Evolutionary conservation across 179 eudicot genomes (phyloP), one percentile per base, ranked within the genome.

Genomic region (Pouteria campechiana): DNA sequence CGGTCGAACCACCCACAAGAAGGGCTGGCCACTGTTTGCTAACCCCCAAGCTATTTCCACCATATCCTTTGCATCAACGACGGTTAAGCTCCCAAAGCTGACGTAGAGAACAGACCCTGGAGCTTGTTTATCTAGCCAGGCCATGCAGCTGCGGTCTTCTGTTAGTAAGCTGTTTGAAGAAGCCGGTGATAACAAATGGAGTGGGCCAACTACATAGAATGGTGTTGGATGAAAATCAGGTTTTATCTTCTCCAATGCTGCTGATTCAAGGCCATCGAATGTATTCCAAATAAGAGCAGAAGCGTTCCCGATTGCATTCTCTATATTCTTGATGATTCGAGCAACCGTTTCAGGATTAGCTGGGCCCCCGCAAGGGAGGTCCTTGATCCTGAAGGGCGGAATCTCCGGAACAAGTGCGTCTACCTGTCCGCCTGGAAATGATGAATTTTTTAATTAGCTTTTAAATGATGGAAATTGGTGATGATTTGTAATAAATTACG

Each of bases 61-160:
- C 0, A 72, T 33, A 15, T 47, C 70, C 3, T 55, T 36, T 19
- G 55, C 42, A 5, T 44, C 51, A 14, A 57, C 18, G 6, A 37
- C 22, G 2, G 50, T 67, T 37, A 70, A 21, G 40, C 74, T 71
- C 19, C 72, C 77, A 20, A 75, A 46, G 65, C 83, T 75, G 6
- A 70, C 20, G 37, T 67, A 67, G 6, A 70, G 15, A 32, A 71
- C 77, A 0, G 72, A 64, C 0, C 37, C 53, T 3, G 74, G 64
- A 3, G 48, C 44, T 45, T 75, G 74, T 13, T 61, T 46, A 21
- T 64, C 65, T 2, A 68, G 64, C 73, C 78, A 64, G 9, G 45
- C 10, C 2, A 58, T 33, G 46, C 63, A 61, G 11, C 4, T 14
- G n/a, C 17, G 10, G 34, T 61, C 72, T 37, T 57, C 66, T 6